phyloP scores from a whole-genome alignment of 345 rosid species.

The Populus davidiana region DNA sequence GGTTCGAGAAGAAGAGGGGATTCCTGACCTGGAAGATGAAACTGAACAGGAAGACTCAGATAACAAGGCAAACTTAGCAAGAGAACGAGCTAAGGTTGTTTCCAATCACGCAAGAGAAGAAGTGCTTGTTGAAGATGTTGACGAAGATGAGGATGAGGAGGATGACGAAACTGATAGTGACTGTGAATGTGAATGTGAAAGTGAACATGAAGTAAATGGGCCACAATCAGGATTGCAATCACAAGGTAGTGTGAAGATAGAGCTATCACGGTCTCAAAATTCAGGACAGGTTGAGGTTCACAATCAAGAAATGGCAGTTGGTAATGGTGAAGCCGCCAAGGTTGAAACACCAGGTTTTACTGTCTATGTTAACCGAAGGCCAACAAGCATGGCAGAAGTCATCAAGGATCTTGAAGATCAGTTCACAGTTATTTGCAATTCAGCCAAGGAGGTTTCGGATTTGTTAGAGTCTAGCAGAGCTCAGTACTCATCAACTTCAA shows the following conservation, averaged over 20 bases:
- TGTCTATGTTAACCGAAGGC: conserved; percentile 82
- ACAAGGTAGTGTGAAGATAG: conserved; percentile 40
- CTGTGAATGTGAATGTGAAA: conserved; percentile 37
- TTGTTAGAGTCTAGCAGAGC: conserved; percentile 77
- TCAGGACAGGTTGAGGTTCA: conserved; percentile 49
- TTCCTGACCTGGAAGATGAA: conserved; percentile 84
- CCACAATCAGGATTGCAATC: conserved; percentile 29
- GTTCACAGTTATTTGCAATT: conserved; percentile 54
- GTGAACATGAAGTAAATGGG: conserved; percentile 34
- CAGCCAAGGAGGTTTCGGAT: conserved; percentile 74
- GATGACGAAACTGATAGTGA: conserved; percentile 45
- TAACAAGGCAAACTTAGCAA: conserved; percentile 27
- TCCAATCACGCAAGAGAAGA: conserved; percentile 47
- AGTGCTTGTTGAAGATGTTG: conserved; percentile 71
- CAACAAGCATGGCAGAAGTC: conserved; percentile 93
- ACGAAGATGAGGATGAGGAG: conserved; percentile 45
- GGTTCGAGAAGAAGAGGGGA: conserved; percentile 96
- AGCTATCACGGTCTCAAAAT: conserved; percentile 48
- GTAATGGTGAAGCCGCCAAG: conserved; percentile 33
- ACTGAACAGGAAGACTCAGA: conserved; percentile 53
- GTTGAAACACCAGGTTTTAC: conserved; percentile 78
- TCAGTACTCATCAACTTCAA: conserved; percentile 50
- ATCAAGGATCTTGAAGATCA: conserved; percentile 87
- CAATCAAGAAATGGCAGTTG: conserved; percentile 53
- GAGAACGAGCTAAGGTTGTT: conserved; percentile 34